phyloP scores from a whole-genome alignment of 768 basidiomycete species.

The Chalciporus sphaerocephalus region DNA sequence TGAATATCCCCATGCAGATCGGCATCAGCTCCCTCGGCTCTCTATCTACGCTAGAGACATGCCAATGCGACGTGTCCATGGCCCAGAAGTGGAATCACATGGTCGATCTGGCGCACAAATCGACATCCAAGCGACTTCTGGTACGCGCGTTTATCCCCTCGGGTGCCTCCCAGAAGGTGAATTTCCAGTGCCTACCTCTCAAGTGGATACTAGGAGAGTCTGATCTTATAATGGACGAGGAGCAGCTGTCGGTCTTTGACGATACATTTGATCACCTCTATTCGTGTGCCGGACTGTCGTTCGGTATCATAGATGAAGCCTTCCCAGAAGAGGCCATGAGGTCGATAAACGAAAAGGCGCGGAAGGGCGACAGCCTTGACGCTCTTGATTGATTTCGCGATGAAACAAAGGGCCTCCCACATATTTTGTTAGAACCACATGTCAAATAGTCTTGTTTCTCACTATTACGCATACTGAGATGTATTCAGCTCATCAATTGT shows the following conservation, averaged over 20 bases:
- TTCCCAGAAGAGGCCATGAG: constrained; percentile 20
- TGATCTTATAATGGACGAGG: constrained; percentile 9
- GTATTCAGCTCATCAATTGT: too few relatives aligned
- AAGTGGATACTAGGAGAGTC: constrained; percentile 12
- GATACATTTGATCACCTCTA: constrained; percentile 26
- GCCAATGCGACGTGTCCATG: constrained; percentile 20
- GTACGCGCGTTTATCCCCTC: constrained; percentile 28
- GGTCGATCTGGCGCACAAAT: constrained; percentile 26
- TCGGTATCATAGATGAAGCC: constrained; percentile 19
- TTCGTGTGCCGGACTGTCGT: constrained; percentile 16
- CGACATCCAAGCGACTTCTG: constrained; percentile 19
- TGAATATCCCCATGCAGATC: constrained; percentile 12
- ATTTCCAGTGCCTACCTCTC: constrained; percentile 25
- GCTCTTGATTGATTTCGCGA: not conserved
- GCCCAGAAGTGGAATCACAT: constrained; percentile 25
- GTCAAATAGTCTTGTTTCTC: too few relatives aligned
- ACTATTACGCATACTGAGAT: too few relatives aligned
- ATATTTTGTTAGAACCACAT: too few relatives aligned
- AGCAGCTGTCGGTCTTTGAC: constrained; percentile 13
- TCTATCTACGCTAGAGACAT: constrained; percentile 12
- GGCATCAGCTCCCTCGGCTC: constrained; percentile 16
- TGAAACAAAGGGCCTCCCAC: not conserved
- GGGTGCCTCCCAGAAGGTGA: constrained; percentile 22
- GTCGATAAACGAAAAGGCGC: constrained; percentile 10
- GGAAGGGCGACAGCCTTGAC: not conserved